Percentiles rank a stretch among this genome's conserved stretches.
Evolutionary conservation across 2,329 filamentous ascomycete genomes (phyloP).

Genomic region (Fusarium acutatum): DNA sequence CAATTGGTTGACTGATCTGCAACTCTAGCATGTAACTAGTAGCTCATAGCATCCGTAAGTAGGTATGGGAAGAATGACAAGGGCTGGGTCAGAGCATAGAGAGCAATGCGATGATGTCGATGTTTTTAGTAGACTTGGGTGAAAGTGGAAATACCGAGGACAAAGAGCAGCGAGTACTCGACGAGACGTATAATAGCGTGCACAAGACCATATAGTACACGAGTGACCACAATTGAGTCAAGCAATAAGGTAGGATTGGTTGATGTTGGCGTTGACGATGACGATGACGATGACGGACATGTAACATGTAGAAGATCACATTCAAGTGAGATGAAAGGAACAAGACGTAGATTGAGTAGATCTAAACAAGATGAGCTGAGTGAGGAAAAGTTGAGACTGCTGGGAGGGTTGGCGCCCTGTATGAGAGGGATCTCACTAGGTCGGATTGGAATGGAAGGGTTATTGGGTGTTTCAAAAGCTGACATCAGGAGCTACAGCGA

Average conservation of each 20-base stretch:
- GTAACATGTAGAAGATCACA: background rate
- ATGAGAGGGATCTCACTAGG: slow-evolving; percentile 1
- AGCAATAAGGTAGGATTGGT: background rate
- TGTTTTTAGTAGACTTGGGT: background rate
- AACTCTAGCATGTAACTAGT: slow-evolving; percentile 1
- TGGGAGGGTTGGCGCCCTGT: slow-evolving; percentile 13
- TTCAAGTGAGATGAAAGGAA: background rate
- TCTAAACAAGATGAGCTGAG: background rate
- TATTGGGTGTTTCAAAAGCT: slow-evolving; percentile 7
- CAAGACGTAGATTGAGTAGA: background rate
- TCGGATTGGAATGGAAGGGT: slow-evolving; percentile 24
- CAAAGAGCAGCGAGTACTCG: slow-evolving; percentile 1
- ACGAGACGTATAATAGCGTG: background rate
- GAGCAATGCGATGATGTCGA: slow-evolving; percentile 28
- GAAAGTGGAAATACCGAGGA: background rate
- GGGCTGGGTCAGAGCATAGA: slow-evolving; percentile 11
- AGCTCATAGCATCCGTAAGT: background rate
- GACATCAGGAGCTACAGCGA: background rate
- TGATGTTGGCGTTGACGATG: background rate
- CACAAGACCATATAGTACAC: background rate
- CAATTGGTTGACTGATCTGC: slow-evolving; percentile 34
- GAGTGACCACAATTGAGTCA: slow-evolving; percentile 1
- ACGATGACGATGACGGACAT: background rate
- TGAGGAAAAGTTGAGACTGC: background rate
- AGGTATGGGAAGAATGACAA: background rate